A percentile compares a stretch with the other conserved stretches of the same genome.
phyloP scores from a whole-genome alignment of 148 eudicot genomes.

The Fagopyrum esculentum region DNA sequence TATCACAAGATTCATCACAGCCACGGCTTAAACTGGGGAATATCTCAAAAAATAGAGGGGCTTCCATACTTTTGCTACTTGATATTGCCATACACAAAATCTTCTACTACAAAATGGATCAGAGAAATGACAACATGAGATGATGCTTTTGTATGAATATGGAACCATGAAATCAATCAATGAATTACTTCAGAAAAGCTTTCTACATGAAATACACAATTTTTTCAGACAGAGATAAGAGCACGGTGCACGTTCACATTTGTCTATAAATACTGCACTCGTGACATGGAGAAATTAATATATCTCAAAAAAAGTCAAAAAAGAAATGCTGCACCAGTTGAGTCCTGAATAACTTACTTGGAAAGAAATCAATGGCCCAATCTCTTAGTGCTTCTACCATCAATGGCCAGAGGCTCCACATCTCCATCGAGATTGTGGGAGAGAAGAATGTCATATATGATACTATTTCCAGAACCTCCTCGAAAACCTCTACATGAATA shows the following conservation, averaged over 20 bases:
- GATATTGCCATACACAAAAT: not conserved
- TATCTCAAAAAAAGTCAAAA: not conserved
- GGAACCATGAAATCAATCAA: not conserved
- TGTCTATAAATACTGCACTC: not conserved
- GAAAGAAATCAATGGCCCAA: conserved; percentile 98
- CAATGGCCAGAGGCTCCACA: conserved; percentile 99
- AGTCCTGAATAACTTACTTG: conserved; percentile 47
- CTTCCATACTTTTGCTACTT: not conserved
- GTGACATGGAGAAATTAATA: not conserved
- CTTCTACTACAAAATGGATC: not conserved
- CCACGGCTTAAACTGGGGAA: no score
- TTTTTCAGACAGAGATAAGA: not conserved
- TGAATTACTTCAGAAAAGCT: not conserved
- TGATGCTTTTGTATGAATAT: not conserved
- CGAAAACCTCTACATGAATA: conserved; percentile 79
- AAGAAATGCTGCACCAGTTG: not conserved
- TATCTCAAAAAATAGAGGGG: not conserved
- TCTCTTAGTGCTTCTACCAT: conserved; percentile 91
- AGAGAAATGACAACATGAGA: not conserved
- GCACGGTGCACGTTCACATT: not conserved
- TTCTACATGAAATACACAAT: not conserved
- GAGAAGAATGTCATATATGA: conserved; percentile 97
- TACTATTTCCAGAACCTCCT: conserved; percentile 94
- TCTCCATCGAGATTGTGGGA: conserved; percentile 82
- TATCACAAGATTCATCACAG: no score